A percentile compares a stretch with the other conserved stretches of the same genome.
Conservation (phyloP, 768 basidiomycete genomes). For the Kwoniella botswanensis region DNA sequence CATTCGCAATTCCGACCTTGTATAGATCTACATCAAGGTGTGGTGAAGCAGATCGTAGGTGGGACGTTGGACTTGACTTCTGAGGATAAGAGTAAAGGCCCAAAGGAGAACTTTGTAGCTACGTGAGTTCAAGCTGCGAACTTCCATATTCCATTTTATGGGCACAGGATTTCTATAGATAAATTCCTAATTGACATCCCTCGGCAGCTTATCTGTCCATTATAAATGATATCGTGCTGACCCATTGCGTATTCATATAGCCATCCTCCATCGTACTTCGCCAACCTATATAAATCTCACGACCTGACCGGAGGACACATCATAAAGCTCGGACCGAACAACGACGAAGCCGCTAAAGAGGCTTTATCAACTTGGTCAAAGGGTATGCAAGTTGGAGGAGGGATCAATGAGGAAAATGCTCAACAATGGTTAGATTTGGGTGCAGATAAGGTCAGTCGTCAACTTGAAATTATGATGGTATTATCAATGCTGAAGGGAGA, state of each 20-base stretch:
- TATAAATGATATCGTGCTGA: too few relatives aligned
- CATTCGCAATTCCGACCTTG: slow-evolving; percentile 76
- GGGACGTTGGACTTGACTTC: slow-evolving; percentile 72
- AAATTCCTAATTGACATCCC: too few relatives aligned
- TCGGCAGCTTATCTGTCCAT: too few relatives aligned
- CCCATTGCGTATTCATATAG: slow-evolving; percentile 58
- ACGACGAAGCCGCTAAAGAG: slow-evolving; percentile 84
- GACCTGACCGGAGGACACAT: slow-evolving; percentile 85
- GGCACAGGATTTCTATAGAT: too few relatives aligned
- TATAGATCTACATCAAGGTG: slow-evolving; percentile 92
- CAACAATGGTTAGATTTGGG: slow-evolving; percentile 82
- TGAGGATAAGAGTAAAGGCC: slow-evolving; percentile 67
- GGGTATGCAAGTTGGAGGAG: slow-evolving; percentile 91
- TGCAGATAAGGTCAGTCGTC: slow-evolving; percentile 94
- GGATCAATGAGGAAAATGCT: slow-evolving; percentile 82
- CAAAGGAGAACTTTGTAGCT: slow-evolving; percentile 75
- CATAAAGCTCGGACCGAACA: slow-evolving; percentile 90
- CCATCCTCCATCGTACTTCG: slow-evolving; percentile 78
- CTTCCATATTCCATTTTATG: too few relatives aligned
- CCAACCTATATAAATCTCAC: slow-evolving; percentile 73
- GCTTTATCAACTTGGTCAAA: slow-evolving; percentile 86
- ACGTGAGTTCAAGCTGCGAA: slow-evolving; percentile 66
- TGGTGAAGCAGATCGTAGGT: slow-evolving; percentile 98
- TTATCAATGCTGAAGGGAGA: too few relatives aligned
- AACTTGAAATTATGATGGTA: too few relatives aligned